Conservation (phyloP, 2,329 filamentous ascomycete genomes). For the Colletotrichum karsti region DNA sequence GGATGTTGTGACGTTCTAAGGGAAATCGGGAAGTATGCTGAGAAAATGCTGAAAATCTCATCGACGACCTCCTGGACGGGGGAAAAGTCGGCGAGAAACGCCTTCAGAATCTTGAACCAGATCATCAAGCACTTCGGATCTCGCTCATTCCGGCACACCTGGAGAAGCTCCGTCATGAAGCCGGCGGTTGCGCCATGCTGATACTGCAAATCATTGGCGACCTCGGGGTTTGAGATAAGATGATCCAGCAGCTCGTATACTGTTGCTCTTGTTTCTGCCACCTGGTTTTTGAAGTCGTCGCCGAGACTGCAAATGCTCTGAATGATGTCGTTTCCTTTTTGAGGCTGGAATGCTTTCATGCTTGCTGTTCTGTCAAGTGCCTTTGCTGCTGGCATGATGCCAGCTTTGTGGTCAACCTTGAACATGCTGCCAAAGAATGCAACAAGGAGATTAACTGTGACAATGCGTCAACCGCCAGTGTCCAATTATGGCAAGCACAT, state of each 20-base stretch:
- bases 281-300: conserved; percentile 65
- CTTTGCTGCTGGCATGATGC: conserved; percentile 61
- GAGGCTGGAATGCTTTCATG: conserved; percentile 61
- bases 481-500: conserved; percentile 37
- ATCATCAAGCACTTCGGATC: conserved; percentile 65
- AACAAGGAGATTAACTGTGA: conserved; percentile 53
- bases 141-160: conserved; percentile 62
- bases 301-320: conserved; percentile 57
- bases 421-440: conserved; percentile 68
- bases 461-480: conserved; percentile 43
- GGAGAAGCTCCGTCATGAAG: conserved; percentile 59
- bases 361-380: conserved; percentile 57
- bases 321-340: conserved; percentile 58
- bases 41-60: conserved; percentile 63
- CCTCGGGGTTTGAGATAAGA: conserved; percentile 52
- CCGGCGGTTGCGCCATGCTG: conserved; percentile 51
- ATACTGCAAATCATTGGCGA: conserved; percentile 53
- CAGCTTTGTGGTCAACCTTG: conserved; percentile 67
- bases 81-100: conserved; percentile 54
- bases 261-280: conserved; percentile 58
- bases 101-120: conserved; percentile 62
- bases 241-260: conserved; percentile 58
- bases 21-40: conserved; percentile 69
- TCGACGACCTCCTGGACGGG: conserved; percentile 55
- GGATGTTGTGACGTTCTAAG: conserved; percentile 59